A percentile compares a stretch with the other conserved stretches of the same genome.
Conservation (phyloP, 495 filamentous ascomycete species). For the Trichoderma gamsii region DNA sequence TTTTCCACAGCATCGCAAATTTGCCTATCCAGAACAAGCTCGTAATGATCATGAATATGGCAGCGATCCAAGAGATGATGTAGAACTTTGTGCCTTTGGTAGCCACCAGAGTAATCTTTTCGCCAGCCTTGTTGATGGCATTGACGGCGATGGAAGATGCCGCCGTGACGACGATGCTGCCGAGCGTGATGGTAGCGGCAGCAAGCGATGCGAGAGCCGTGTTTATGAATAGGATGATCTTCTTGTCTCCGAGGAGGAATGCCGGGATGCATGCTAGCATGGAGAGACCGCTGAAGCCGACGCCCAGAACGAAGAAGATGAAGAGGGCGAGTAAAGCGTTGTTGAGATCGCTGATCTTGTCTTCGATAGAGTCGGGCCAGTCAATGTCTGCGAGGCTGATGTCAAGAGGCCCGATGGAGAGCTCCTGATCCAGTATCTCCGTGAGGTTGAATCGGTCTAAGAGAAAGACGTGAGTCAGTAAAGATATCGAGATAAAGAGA, state of each 20-base stretch:
- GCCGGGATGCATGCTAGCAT: constrained; percentile 45
- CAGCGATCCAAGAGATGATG: constrained; percentile 56
- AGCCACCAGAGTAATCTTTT: constrained; percentile 29
- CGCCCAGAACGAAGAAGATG: constrained; percentile 59
- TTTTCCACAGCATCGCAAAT: constrained; percentile 9
- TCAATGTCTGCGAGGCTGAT: constrained; percentile 50
- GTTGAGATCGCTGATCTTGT: constrained; percentile 51
- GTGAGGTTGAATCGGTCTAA: constrained; percentile 55
- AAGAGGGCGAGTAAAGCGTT: constrained; percentile 48
- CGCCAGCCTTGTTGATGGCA: constrained; percentile 30
- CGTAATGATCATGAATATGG: constrained; percentile 54
- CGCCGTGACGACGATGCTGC: constrained; percentile 28
- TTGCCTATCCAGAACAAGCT: constrained; percentile 47
- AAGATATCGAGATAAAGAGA: background rate
- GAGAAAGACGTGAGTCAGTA: background rate
- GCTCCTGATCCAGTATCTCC: constrained; percentile 45
- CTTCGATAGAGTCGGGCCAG: constrained; percentile 58
- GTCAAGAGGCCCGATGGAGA: constrained; percentile 39
- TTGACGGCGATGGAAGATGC: constrained; percentile 27
- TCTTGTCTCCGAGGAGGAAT: constrained; percentile 34
- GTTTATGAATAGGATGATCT: constrained; percentile 38
- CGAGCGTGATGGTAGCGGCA: constrained; percentile 23
- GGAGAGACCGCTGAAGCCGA: constrained; percentile 50
- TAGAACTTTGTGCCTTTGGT: constrained; percentile 29
- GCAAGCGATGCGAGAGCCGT: constrained; percentile 33